Evolutionary conservation across 805 yeast species (phyloP), one percentile per base, ranked within the genome.

Genomic region (Alloascoidea hylecoeti): DNA sequence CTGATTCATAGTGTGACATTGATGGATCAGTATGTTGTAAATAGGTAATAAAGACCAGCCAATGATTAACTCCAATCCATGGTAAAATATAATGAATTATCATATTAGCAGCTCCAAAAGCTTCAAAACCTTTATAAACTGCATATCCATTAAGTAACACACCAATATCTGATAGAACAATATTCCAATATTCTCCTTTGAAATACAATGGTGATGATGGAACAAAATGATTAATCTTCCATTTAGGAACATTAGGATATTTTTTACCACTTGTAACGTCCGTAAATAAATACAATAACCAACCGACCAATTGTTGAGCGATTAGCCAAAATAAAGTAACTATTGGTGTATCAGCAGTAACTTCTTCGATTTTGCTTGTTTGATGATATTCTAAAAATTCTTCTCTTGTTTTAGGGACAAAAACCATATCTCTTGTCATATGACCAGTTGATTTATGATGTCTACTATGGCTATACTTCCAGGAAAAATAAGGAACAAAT

Each of bases 371-470:
- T 17, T 64, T 59, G 38, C 61, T 60, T 27, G 46, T 41, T 41
- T n/a, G n/a, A n/a, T n/a, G n/a, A n/a, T n/a, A n/a, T n/a, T 58
- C 48, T 42, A 67, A 50, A 55, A 68, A 83, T 51, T 68, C 58
- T 45, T 78, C 75, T 49, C 68, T 70, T 35, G 78, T 74, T 52
- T 68, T 61, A 38, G 95, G 95, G 39, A 83, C 81, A 51, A 79
- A 83, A 37, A 83, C 94, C 78, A 78, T 83, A 55, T 83, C 95
- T 55, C 85, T 71, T 32, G 77, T 63, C 55, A 83, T 51, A 57
- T 84, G 84, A 46, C 92, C 94, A 33, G 94, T 83, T 41, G 88
- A 82, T 66, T 83, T 83, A 68, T 83, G 95, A 63, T 83, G 95
- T 68, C 79, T 81, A 40, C 83, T 74, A 60, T 83, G 95, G 36